phyloP scores from a whole-genome alignment of 108 stramenopile species.

The Cyclostephanos tholiformis region DNA sequence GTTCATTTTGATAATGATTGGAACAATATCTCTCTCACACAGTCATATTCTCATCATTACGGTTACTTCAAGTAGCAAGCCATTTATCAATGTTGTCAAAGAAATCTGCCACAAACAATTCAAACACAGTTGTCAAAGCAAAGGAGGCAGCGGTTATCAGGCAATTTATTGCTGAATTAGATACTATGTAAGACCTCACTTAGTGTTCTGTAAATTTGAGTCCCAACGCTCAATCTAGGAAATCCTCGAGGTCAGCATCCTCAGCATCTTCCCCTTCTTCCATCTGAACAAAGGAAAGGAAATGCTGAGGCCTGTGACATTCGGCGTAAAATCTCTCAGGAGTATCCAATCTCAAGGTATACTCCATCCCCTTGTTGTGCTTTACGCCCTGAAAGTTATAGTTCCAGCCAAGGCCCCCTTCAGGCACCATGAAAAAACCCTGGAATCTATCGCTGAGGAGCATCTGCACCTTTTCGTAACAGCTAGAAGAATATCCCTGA shows the following conservation, averaged over 20 bases:
- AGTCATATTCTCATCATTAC: no score
- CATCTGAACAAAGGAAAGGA: constrained; percentile 97
- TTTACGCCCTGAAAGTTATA: constrained; percentile 99
- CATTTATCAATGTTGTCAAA: no score
- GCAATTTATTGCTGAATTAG: no score
- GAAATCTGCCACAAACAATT: no score
- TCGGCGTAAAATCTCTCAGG: constrained; percentile 95
- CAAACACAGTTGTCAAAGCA: no score
- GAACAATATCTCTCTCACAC: no score
- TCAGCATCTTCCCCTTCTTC: constrained; percentile 86
- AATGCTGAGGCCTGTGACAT: constrained; percentile 96
- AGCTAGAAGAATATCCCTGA: constrained; percentile 90
- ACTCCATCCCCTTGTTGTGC: constrained; percentile 92
- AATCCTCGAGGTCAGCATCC: constrained; percentile 93
- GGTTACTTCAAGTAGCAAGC: no score
- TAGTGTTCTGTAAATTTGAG: not conserved
- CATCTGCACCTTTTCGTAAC: constrained; percentile 99
- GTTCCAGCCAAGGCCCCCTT: constrained; percentile 95
- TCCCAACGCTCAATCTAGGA: constrained; percentile 52
- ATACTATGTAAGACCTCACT: no score
- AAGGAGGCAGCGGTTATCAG: no score
- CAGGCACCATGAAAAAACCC: constrained; percentile 98
- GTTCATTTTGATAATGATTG: no score
- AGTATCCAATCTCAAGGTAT: constrained; percentile 86
- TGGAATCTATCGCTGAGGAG: constrained; percentile 96